phyloP scores from a whole-genome alignment of 2,329 filamentous ascomycete species.

The Didymella exigua region DNA sequence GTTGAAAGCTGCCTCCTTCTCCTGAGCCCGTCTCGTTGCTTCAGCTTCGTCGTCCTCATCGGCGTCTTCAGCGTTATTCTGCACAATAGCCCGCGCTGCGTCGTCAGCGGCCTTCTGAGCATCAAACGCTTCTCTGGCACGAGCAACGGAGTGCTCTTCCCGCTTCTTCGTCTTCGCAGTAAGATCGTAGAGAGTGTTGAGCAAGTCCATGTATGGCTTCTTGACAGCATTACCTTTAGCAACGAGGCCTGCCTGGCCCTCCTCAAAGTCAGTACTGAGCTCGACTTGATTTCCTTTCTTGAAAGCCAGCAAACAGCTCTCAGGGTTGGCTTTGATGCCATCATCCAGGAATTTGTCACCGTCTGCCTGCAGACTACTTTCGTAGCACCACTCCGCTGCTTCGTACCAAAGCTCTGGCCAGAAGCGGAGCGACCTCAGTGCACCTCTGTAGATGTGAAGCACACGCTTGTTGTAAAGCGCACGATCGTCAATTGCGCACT shows the following conservation, averaged over 20 bases:
- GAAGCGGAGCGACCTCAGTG: conserved; percentile 89
- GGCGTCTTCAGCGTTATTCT: conserved; percentile 51
- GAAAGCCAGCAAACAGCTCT: conserved; percentile 88
- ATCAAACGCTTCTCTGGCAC: conserved; percentile 61
- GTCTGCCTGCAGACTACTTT: conserved; percentile 72
- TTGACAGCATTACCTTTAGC: conserved; percentile 74
- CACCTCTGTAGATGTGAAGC: conserved; percentile 90
- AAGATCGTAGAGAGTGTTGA: conserved; percentile 87
- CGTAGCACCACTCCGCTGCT: conserved; percentile 88
- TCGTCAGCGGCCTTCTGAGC: conserved; percentile 52
- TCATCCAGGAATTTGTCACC: conserved; percentile 80
- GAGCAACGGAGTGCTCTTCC: conserved; percentile 65
- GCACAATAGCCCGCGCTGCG: conserved; percentile 45
- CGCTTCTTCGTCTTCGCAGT: conserved; percentile 72
- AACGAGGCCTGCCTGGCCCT: conserved; percentile 70
- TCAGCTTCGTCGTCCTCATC: conserved; percentile 63
- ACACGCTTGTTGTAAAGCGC: conserved; percentile 77
- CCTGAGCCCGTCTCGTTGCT: conserved; percentile 40
- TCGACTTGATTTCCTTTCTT: conserved; percentile 90
- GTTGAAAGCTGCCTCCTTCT: conserved; percentile 60
- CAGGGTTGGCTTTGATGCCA: conserved; percentile 87
- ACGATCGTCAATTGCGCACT: conserved; percentile 80
- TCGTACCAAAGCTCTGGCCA: conserved; percentile 97
- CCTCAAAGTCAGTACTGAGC: conserved; percentile 74
- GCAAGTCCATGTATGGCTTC: conserved; percentile 79